Conservation (phyloP, 495 filamentous ascomycete genomes). For the Lepidopterella palustris region DNA sequence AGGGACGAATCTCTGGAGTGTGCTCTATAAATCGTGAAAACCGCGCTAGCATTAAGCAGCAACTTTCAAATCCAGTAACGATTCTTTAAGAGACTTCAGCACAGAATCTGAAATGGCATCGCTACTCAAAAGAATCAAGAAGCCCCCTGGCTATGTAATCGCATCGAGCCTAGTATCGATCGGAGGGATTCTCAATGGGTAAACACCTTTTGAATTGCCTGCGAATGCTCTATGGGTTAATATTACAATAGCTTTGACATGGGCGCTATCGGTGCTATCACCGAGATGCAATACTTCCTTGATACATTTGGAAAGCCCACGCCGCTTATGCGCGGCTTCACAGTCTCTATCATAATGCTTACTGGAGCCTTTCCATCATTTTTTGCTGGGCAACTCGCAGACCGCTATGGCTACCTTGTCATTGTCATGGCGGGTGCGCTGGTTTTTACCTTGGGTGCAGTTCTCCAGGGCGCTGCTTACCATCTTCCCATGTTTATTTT, state of each 20-base stretch:
- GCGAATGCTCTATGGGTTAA: neutral
- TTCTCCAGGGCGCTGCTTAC: constrained; percentile 15
- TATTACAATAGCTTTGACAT: constrained; percentile 47
- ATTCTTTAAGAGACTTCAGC: too few species aligned
- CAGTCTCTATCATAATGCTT: constrained; percentile 59
- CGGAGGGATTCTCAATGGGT: constrained; percentile 29
- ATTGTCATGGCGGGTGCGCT: constrained; percentile 22
- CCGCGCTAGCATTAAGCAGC: too few species aligned
- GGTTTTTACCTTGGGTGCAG: constrained; percentile 19
- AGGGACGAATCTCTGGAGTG: too few species aligned
- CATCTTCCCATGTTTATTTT: constrained; percentile 20
- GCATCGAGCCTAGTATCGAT: constrained; percentile 22
- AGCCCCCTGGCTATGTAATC: constrained; percentile 25
- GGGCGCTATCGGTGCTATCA: constrained; percentile 57
- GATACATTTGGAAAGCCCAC: constrained; percentile 47
- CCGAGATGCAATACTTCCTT: constrained; percentile 52
- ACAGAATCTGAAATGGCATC: too few species aligned
- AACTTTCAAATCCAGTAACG: too few species aligned
- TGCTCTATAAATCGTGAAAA: too few species aligned
- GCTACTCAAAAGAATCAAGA: neutral
- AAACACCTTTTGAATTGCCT: neutral
- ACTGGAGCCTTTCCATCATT: constrained; percentile 55
- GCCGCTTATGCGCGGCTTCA: constrained; percentile 51
- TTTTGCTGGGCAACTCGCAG: constrained; percentile 56
- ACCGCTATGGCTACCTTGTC: constrained; percentile 48